Percentiles rank a stretch among this genome's conserved stretches.
phyloP scores from a whole-genome alignment of 768 basidiomycete species.

The Rhizopogon sp. region DNA sequence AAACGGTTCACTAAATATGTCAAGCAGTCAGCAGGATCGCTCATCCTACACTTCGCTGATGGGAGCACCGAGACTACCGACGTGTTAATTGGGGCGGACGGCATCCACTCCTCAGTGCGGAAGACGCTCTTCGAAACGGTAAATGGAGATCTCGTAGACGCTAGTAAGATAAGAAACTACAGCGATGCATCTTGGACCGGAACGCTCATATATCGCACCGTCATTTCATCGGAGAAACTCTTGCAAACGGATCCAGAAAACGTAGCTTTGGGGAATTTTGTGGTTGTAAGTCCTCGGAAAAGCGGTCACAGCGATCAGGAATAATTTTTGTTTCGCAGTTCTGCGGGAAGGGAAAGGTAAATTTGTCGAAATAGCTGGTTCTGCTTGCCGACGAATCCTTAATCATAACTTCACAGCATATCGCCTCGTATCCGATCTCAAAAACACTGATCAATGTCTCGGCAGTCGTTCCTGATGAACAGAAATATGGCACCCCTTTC shows the following conservation, averaged over 20 bases:
- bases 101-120: constrained; percentile 22
- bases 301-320: background rate
- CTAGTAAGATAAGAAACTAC: constrained; percentile 1
- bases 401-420: constrained; percentile 21
- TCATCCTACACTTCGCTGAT: constrained; percentile 25
- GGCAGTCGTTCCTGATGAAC: constrained; percentile 23
- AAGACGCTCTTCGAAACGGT: constrained; percentile 12
- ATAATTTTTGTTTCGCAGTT: constrained; percentile 4
- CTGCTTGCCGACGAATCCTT: background rate
- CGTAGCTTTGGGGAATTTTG: constrained; percentile 8
- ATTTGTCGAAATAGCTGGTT: background rate
- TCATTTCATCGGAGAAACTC: constrained; percentile 28
- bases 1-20: constrained; percentile 27
- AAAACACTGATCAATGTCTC: constrained; percentile 27
- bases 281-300: constrained; percentile 12
- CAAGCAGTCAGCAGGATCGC: background rate
- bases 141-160: constrained; percentile 14
- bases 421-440: constrained; percentile 33
- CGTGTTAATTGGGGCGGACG: constrained; percentile 38
- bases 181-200: constrained; percentile 34
- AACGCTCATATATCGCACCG: constrained; percentile 29
- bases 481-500: constrained; percentile 22
- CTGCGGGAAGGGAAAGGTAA: background rate
- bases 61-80: constrained; percentile 30
- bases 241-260: constrained; percentile 13